Percentiles rank a stretch among this genome's conserved stretches.
These are phyloP conservation scores for Komagataella pastoris DNA, from an alignment of 805 yeast species.

Conservation along the genomic window DNA sequence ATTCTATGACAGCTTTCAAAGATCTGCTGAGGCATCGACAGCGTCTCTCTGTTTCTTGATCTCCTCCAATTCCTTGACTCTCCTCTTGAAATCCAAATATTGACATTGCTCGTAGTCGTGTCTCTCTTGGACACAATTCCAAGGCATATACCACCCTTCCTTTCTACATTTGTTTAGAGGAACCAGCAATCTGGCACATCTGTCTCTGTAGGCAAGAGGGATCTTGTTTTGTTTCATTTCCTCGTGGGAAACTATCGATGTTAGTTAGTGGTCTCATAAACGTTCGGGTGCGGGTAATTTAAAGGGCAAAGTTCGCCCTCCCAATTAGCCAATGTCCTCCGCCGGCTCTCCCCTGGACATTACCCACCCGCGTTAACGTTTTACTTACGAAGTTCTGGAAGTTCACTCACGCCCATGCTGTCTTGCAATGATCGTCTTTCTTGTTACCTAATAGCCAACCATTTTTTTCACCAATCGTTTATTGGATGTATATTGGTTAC, in stretches of 20 bases:
- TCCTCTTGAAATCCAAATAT: slow-evolving; percentile 67
- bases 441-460: neutral
- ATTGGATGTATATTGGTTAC: neutral
- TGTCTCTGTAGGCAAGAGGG: slow-evolving; percentile 71
- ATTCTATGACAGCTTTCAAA: neutral
- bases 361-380: neutral
- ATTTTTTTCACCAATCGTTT: neutral
- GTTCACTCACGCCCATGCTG: slow-evolving; percentile 20
- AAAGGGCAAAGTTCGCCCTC: slow-evolving; percentile 6
- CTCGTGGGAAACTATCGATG: slow-evolving; percentile 53
- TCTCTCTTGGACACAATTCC: slow-evolving; percentile 68
- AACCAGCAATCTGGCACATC: slow-evolving; percentile 58
- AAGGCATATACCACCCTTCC: slow-evolving; percentile 44
- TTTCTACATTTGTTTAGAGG: slow-evolving; percentile 51
- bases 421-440: neutral
- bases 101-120: slow-evolving; percentile 81
- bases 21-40: neutral
- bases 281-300: no score
- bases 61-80: slow-evolving; percentile 59
- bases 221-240: slow-evolving; percentile 72
- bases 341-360: neutral
- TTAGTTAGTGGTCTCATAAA: slow-evolving; percentile 4
- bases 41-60: slow-evolving; percentile 27
- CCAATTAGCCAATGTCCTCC: slow-evolving; percentile 3
- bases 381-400: slow-evolving; percentile 28